Evolutionary conservation across 2,329 filamentous ascomycete genomes (phyloP), one percentile per base, ranked within the genome.

Genomic region (Xylariales sp.): DNA sequence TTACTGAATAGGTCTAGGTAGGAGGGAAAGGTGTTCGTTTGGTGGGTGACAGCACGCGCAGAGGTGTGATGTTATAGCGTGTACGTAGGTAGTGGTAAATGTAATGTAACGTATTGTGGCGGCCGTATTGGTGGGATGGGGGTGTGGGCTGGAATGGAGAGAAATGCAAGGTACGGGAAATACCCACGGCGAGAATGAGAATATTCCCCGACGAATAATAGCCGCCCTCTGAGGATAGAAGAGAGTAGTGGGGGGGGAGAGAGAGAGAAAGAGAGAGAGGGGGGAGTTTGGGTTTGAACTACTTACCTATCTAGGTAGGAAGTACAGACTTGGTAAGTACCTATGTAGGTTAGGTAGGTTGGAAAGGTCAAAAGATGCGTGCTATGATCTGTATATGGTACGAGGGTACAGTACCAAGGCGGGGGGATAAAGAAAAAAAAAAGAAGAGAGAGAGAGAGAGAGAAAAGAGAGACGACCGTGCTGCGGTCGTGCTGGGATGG

Each of bases 151-250:
- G 36, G 53, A 39, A 62, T 23, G 41, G 55, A 18, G 46, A 43
- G 60, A 34, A 43, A 68, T 63, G 64, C 64, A 63, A 67, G 59
- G 64, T 67, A 67, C 64, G 59, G 46, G 34, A 46, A 39, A 56
- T 45, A 59, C 53, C 58, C 53, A 63, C 64, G 54, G 36, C 45
- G 52, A 53, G 54, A n/a, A 52, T 53, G 39, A 16, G 32, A 46
- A 56, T 52, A 23, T 52, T 50, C 53, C 50, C 49, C 57, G 43
- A 48, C 53, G 58, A 66, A 55, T 48, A 49, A 39, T 48, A 3
- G 41, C n/a, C 23, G 23, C 23, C 23, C 43, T 60, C 34, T 34
- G 39, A 34, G 36, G 46, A 57, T 28, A 14, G 55, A 58, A 36
- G 54, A 36, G 54, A 49, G 50, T 18, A 41, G 60, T 55, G 54